phyloP scores from a whole-genome alignment of 352 stramenopile species.

The Pilasporangium apinafurcum region DNA sequence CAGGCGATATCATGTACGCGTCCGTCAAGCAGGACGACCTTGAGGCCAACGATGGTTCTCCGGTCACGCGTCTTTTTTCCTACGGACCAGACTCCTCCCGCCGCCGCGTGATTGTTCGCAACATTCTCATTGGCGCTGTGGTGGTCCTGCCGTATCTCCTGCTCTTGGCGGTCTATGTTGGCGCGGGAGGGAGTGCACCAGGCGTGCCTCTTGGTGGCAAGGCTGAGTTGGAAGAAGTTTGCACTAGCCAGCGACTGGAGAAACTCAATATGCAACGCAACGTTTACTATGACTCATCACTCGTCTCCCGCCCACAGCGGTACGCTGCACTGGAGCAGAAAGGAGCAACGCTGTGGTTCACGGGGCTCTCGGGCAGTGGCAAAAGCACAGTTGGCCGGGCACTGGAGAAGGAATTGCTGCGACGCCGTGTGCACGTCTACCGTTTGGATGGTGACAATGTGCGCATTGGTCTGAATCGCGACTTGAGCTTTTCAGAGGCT shows the following conservation, averaged over 20 bases:
- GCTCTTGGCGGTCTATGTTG: conserved; percentile 44
- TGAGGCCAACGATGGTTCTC: conserved; percentile 33
- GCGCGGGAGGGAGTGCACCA: conserved; percentile 9
- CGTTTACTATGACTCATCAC: conserved; percentile 80
- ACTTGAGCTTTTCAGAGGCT: conserved; percentile 93
- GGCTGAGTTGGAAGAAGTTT: conserved; percentile 32
- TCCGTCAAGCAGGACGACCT: conserved; percentile 65
- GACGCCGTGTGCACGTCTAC: conserved; percentile 95
- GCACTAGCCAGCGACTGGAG: conserved; percentile 46
- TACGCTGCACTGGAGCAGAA: conserved; percentile 90
- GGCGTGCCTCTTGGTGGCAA: conserved; percentile 10
- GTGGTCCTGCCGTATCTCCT: conserved; percentile 60
- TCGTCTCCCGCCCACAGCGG: conserved; percentile 51
- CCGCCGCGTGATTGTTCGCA: conserved; percentile 43
- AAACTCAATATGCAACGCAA: conserved; percentile 74
- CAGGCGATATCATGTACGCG: conserved; percentile 49
- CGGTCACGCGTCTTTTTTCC: conserved; percentile 33
- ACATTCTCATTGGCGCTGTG: conserved; percentile 38
- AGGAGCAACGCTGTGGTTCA: conserved; percentile 98
- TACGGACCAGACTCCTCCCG: conserved; percentile 33
- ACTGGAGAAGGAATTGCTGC: conserved; percentile 93
- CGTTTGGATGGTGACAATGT: conserved; percentile 98
- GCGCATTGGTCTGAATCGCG: conserved; percentile 95
- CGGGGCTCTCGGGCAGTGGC: conserved; percentile 94
- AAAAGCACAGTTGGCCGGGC: conserved; percentile 98